A percentile compares a stretch with the other conserved stretches of the same genome.
phyloP scores from a whole-genome alignment of 768 basidiomycete genomes.

The Coprinopsis strossmayeri region DNA sequence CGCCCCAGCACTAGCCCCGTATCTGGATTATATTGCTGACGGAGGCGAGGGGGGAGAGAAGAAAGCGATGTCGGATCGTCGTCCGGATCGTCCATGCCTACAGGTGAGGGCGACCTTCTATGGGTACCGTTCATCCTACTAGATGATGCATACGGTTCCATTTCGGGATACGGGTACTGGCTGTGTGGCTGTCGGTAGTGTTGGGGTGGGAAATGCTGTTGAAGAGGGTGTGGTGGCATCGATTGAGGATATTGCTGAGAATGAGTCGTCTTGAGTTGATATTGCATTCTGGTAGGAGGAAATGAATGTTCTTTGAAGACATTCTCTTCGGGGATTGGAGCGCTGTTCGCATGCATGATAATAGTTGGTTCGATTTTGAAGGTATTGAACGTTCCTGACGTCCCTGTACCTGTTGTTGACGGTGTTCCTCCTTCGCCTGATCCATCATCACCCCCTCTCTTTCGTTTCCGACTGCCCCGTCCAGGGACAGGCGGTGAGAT shows the following conservation, averaged over 20 bases:
- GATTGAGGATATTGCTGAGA: too few species aligned
- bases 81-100: constrained; percentile 2
- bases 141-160: background rate
- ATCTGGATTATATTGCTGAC: constrained; percentile 41
- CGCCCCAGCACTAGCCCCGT: constrained; percentile 65
- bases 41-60: constrained; percentile 48
- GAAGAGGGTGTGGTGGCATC: too few species aligned
- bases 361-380: constrained; percentile 53
- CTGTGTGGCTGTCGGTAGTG: constrained; percentile 17
- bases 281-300: too few species aligned
- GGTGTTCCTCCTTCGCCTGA: constrained; percentile 18
- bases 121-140: background rate
- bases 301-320: too few species aligned
- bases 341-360: constrained; percentile 14
- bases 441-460: constrained; percentile 22
- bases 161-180: constrained; percentile 9
- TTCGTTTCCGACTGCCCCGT: constrained; percentile 70
- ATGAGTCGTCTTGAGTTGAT: too few species aligned
- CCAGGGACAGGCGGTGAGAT: constrained; percentile 68
- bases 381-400: constrained; percentile 40
- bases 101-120: background rate
- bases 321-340: constrained; percentile 35
- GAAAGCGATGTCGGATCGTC: constrained; percentile 35
- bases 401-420: constrained; percentile 14
- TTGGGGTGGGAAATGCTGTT: too few species aligned